phyloP scores from a whole-genome alignment of 1,284 basidiomycete genomes.

The Rhizopogon parksii region DNA sequence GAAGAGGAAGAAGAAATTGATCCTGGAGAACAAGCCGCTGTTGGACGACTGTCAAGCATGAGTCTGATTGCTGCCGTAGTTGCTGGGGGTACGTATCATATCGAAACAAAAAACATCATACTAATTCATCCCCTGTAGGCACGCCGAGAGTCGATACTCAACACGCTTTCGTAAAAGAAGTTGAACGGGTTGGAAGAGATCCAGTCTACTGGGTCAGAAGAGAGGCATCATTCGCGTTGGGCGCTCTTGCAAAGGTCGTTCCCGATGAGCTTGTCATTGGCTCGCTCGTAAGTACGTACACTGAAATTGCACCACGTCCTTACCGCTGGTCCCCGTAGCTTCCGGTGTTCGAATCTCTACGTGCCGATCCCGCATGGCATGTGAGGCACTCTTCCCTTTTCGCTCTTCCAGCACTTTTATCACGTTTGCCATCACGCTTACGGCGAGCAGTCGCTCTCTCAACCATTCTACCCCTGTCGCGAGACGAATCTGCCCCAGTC shows the following conservation, averaged over 20 bases:
- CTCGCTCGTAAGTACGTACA: constrained; percentile 48
- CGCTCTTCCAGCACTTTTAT: constrained; percentile 75
- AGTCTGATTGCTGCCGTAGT: constrained; percentile 85
- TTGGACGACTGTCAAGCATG: constrained; percentile 89
- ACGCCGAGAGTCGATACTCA: constrained; percentile 57
- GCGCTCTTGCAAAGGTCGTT: constrained; percentile 81
- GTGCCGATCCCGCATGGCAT: constrained; percentile 70
- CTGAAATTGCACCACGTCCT: constrained; percentile 5
- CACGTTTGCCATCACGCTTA: constrained; percentile 49
- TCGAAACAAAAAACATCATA: not conserved
- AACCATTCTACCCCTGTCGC: constrained; percentile 57
- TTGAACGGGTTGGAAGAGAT: constrained; percentile 75
- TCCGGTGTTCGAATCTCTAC: constrained; percentile 69
- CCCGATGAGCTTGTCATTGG: constrained; percentile 61
- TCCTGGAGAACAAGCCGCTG: constrained; percentile 62
- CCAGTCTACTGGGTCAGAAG: constrained; percentile 79
- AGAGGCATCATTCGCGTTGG: constrained; percentile 87
- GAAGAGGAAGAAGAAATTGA: constrained; percentile 29
- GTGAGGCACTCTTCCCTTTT: constrained; percentile 89
- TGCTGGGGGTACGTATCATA: constrained; percentile 51
- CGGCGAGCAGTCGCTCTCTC: constrained; percentile 60
- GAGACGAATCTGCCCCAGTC: constrained; percentile 65
- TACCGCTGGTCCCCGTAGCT: constrained; percentile 40
- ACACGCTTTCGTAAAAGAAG: constrained; percentile 71
- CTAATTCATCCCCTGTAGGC: constrained; percentile 33